Conservation (phyloP, 2,329 filamentous ascomycete species). For the Clarireedia paspali region DNA sequence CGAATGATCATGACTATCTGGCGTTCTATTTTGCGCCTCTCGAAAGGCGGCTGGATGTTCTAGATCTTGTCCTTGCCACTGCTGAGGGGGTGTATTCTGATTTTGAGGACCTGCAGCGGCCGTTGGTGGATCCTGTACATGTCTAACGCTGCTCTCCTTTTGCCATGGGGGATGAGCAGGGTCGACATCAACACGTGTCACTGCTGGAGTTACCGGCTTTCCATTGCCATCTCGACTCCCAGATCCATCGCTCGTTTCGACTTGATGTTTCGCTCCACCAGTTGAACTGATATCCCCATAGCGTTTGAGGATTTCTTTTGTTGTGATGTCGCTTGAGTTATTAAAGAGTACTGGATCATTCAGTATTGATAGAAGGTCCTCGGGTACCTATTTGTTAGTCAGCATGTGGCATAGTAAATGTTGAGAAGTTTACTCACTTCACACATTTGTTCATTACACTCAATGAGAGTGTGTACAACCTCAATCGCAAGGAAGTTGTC, state of each 20-base stretch:
- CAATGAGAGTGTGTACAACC: conserved; percentile 84
- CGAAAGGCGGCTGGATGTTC: conserved; percentile 23
- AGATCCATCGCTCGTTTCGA: conserved; percentile 47
- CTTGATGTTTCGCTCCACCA: conserved; percentile 48
- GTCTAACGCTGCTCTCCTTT: conserved; percentile 75
- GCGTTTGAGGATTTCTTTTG: conserved; percentile 91
- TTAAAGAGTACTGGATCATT: conserved; percentile 78
- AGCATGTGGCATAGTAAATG: conserved; percentile 19
- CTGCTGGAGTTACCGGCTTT: conserved; percentile 42
- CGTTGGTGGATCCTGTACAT: conserved; percentile 56
- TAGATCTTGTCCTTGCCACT: conserved; percentile 32
- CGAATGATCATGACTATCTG: conserved; percentile 26
- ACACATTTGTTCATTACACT: conserved; percentile 93
- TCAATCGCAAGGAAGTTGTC: conserved; percentile 92
- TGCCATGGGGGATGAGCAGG: conserved; percentile 68
- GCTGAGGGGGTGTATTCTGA: conserved; percentile 44
- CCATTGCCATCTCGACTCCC: conserved; percentile 43
- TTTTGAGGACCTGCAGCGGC: conserved; percentile 30
- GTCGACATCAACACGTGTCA: conserved; percentile 77
- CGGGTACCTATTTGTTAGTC: conserved; percentile 62
- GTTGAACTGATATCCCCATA: conserved; percentile 67
- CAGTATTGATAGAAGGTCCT: conserved; percentile 80
- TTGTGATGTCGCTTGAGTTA: conserved; percentile 78
- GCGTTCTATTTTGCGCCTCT: conserved; percentile 25
- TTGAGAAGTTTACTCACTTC: conserved; percentile 55